Percentiles rank a stretch among this genome's conserved stretches.
Conservation (phyloP, 192 early-diverging fungal genomes). For the Backusella circina region DNA sequence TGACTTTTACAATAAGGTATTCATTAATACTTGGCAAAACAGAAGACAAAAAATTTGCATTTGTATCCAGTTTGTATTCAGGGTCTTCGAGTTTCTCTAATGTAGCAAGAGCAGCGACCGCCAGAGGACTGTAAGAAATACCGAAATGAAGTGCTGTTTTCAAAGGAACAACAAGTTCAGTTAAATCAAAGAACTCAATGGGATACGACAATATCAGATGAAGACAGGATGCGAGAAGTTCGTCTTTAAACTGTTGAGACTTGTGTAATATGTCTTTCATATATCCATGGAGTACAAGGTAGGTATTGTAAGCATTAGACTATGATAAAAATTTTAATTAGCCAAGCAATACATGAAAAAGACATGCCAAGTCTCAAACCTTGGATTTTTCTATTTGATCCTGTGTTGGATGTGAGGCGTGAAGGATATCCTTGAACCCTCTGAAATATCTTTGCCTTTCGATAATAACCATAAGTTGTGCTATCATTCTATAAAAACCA, state of each 20-base stretch:
- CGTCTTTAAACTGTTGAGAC: slow-evolving; percentile 70
- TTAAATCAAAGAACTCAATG: slow-evolving; percentile 47
- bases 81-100: slow-evolving; percentile 53
- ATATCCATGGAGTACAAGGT: slow-evolving; percentile 38
- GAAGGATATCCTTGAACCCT: neutral
- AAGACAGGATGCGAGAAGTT: slow-evolving; percentile 66
- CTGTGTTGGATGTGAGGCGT: slow-evolving; percentile 1
- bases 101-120: slow-evolving; percentile 55
- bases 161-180: slow-evolving; percentile 54
- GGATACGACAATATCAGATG: slow-evolving; percentile 61
- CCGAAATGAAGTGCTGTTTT: slow-evolving; percentile 63
- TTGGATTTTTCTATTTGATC: neutral
- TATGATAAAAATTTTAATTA: neutral
- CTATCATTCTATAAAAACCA: slow-evolving; percentile 71
- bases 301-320: slow-evolving; percentile 10
- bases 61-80: slow-evolving; percentile 25
- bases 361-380: neutral
- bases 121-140: slow-evolving; percentile 58
- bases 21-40: slow-evolving; percentile 64
- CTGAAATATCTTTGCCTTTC: slow-evolving; percentile 35
- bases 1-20: slow-evolving; percentile 57
- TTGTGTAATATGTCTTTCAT: slow-evolving; percentile 56
- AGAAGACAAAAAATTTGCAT: slow-evolving; percentile 2
- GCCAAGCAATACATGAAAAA: neutral
- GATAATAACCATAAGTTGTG: slow-evolving; percentile 40